Base-by-base conservation (phyloP, 495 filamentous ascomycete genomes). In the Opeltia flavorubescens region DNA sequence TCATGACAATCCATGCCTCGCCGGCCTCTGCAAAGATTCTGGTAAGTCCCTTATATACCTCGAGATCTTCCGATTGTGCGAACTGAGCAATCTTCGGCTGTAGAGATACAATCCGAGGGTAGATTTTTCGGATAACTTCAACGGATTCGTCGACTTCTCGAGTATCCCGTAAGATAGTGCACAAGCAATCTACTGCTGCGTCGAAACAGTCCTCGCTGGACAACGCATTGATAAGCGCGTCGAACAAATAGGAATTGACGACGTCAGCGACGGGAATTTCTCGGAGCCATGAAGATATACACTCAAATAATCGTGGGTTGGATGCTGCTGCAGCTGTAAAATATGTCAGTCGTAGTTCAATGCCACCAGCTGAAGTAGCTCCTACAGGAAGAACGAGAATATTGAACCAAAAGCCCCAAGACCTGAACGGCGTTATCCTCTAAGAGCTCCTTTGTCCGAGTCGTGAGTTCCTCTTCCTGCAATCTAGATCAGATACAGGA, bases 251-350 rank as follows among this genome's bases (percentile, higher is more conserved):
- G 9, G 89, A 94, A 50, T 81, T 81, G 45, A 93, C 84, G 43
- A 99, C 77, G 48, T 84, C 79, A 41, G 73, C 72, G 25, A 93
- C 75, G 2, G 88, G 84, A 13, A 96, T 81, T 64, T 99, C 91
- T 35, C 86, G 79, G 47, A 94, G 70, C 91, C 91, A 99, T 18
- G 93, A 95, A 23, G 85, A 91, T 49, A 95, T 87, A 60, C 93
- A 96, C 47, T 94, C 84, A 43, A 95, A 74, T 12, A 99, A 75
- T 57, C 85, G 86, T 1, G 91, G 91, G 54, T 95, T 94, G 20
- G 80, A 83, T 7, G 87, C 76, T 9, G 88, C 86, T 20, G 78
- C 56, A 30, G 64, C 74, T 72, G 27, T n/a, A 27, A 28, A 28
- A 20, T 23, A 42, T 44, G 43, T 34, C 46, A 25, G 5, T 41